A percentile compares a stretch with the other conserved stretches of the same genome.
phyloP scores from a whole-genome alignment of 139 green algal species.

The Chlamydomonas sp. region DNA sequence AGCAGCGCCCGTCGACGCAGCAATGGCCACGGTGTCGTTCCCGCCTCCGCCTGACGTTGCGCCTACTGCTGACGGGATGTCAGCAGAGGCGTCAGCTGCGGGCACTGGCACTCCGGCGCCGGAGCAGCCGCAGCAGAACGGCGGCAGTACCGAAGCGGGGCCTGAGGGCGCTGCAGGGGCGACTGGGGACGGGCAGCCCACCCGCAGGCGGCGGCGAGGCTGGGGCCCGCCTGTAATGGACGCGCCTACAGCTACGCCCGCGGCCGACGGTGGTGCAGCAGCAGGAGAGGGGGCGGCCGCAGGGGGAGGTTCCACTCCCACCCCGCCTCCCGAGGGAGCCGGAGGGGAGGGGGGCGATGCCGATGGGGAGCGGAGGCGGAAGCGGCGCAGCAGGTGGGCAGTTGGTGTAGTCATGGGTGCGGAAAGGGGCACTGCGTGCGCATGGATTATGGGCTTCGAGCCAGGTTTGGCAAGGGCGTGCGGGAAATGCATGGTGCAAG shows the following conservation, averaged over 20 bases:
- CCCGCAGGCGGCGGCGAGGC: constrained; percentile 10
- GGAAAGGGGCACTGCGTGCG: background rate
- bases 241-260: background rate
- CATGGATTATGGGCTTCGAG: background rate
- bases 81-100: constrained; percentile 4
- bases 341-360: constrained; percentile 17
- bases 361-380: constrained; percentile 42
- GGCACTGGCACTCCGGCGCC: background rate
- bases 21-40: too few relatives aligned
- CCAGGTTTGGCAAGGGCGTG: background rate
- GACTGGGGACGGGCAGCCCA: background rate
- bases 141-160: background rate
- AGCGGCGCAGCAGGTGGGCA: constrained; percentile 62
- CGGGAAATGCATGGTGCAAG: too few relatives aligned
- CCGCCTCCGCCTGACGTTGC: too few relatives aligned
- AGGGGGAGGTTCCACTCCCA: background rate
- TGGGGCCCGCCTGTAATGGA: constrained; percentile 15
- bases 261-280: background rate
- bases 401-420: background rate
- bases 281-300: background rate
- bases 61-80: background rate
- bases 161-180: background rate
- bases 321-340: constrained; percentile 4
- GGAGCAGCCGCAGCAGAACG: background rate
- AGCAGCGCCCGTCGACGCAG: too few relatives aligned